A percentile compares a stretch with the other conserved stretches of the same genome.
phyloP scores from a whole-genome alignment of 192 early-diverging fungal genomes.

The Martensiomyces pterosporus region DNA sequence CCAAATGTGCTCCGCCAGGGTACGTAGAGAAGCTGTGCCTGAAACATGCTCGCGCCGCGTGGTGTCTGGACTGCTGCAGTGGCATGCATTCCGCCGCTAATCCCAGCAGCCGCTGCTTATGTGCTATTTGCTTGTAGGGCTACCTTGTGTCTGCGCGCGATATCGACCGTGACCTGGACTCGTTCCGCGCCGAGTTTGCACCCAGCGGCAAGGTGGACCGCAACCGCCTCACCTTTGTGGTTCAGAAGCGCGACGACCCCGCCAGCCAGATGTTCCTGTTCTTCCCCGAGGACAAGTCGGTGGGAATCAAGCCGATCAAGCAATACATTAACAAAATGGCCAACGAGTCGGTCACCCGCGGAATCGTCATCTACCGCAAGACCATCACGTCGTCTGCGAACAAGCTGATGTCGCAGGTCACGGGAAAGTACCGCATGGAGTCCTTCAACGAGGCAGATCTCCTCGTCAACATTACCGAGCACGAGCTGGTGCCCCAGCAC shows the following conservation, averaged over 20 bases:
- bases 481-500: conserved; percentile 93
- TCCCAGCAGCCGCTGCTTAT: too few species aligned
- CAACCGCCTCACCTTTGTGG: conserved; percentile 74
- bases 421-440: conserved; percentile 60
- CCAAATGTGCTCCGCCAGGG: conserved; percentile 81
- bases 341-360: conserved; percentile 72
- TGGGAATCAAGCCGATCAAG: conserved; percentile 88
- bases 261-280: conserved; percentile 85
- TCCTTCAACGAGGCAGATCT: conserved; percentile 89
- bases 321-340: conserved; percentile 79
- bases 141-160: conserved; percentile 78
- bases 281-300: conserved; percentile 83
- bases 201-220: conserved; percentile 74
- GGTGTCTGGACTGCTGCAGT: too few species aligned
- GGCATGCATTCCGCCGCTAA: too few species aligned
- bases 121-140: conserved; percentile 47
- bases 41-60: too few species aligned
- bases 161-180: conserved; percentile 76
- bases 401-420: conserved; percentile 57
- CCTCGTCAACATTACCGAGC: conserved; percentile 96
- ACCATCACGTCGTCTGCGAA: conserved; percentile 79
- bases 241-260: conserved; percentile 75
- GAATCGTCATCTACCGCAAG: conserved; percentile 84
- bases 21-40: conserved; percentile 54
- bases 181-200: conserved; percentile 68